These are phyloP conservation scores for Scheffersomyces coipomensis DNA, from an alignment of 805 yeast species.

Conservation along the genomic window DNA sequence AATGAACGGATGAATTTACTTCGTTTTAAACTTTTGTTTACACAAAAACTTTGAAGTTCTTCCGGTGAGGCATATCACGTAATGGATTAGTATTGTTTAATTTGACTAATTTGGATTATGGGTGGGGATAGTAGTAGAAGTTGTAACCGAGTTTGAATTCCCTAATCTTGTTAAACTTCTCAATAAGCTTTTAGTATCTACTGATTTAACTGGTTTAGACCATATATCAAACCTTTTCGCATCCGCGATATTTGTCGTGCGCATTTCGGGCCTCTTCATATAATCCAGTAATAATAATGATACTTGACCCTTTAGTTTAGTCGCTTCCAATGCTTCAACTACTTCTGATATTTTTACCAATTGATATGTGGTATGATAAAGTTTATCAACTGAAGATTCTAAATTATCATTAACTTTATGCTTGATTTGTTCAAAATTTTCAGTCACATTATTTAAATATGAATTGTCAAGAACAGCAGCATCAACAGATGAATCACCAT, in stretches of 20 bases:
- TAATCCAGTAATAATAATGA: neutral
- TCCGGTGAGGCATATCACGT: no score
- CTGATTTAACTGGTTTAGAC: neutral
- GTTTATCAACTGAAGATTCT: conserved; percentile 34
- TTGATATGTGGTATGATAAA: conserved; percentile 31
- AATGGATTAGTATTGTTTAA: no score
- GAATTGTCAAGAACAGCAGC: conserved; percentile 12
- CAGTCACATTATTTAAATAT: conserved; percentile 10
- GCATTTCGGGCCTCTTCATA: no score
- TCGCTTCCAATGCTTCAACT: conserved; percentile 4
- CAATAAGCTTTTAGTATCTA: neutral
- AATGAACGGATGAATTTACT: no score
- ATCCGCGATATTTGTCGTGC: no score
- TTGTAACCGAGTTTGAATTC: no score
- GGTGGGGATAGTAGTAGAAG: no score
- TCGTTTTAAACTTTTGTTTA: no score
- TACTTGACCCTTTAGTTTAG: neutral
- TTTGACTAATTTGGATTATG: no score
- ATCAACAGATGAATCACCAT: conserved; percentile 6
- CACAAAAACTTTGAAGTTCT: no score
- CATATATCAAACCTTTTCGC: neutral
- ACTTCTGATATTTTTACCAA: conserved; percentile 23
- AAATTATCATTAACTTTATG: conserved; percentile 15
- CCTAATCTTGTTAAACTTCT: neutral
- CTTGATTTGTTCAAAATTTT: conserved; percentile 9